Conservation (phyloP, 2,329 filamentous ascomycete species). For the Hypoxylon sp. region DNA sequence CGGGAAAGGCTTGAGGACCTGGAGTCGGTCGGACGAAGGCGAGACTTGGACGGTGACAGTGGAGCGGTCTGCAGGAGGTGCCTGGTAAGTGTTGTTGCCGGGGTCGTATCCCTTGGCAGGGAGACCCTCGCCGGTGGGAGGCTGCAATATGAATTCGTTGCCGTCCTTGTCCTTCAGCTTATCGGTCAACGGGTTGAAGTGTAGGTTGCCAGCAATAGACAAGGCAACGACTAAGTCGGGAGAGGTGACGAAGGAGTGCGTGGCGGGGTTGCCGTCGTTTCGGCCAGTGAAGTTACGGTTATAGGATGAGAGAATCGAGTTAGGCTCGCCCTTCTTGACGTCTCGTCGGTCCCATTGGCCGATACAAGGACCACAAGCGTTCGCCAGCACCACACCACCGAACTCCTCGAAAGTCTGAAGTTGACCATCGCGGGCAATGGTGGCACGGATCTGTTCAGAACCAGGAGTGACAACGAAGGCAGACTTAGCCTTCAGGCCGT, state of each 20-base stretch:
- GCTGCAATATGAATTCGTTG: conserved; percentile 91
- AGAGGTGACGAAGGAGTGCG: conserved; percentile 92
- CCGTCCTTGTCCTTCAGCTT: conserved; percentile 94
- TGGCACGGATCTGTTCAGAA: conserved; percentile 96
- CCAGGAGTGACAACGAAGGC: conserved; percentile 96
- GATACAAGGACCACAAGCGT: conserved; percentile 93
- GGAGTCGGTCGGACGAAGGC: conserved; percentile 92
- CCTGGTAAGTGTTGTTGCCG: conserved; percentile 94
- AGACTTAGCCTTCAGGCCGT: conserved; percentile 93
- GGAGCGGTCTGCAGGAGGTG: conserved; percentile 83
- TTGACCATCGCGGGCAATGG: conserved; percentile 90
- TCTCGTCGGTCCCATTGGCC: conserved; percentile 96
- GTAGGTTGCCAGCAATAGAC: conserved; percentile 83
- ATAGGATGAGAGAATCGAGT: conserved; percentile 98
- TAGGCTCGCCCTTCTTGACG: conserved; percentile 93
- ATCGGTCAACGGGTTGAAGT: conserved; percentile 96
- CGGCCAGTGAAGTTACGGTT: conserved; percentile 99
- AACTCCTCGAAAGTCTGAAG: conserved; percentile 96
- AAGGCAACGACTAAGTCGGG: conserved; percentile 91
- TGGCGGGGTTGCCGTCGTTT: conserved; percentile 95
- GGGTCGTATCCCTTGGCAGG: conserved; percentile 88
- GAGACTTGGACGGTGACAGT: conserved; percentile 84
- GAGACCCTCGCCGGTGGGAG: conserved; percentile 84
- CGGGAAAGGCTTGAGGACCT: conserved; percentile 87
- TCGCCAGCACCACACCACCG: conserved; percentile 92